Evolutionary conservation across 2,329 filamentous ascomycete genomes (phyloP), one percentile per base, ranked within the genome.

Genomic region (Tolypocladium ophioglossoides): DNA sequence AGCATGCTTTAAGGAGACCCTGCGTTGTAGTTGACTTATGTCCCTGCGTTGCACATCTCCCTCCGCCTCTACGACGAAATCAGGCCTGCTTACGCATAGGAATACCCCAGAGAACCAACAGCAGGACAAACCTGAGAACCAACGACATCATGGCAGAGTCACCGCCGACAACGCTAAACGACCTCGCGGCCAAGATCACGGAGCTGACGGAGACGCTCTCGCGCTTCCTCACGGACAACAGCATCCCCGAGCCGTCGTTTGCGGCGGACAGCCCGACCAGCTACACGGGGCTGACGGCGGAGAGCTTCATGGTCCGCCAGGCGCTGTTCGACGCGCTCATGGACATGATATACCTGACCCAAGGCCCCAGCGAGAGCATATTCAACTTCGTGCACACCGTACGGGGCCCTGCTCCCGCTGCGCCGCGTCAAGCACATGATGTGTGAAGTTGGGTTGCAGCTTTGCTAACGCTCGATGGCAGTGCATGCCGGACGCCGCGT

Each of bases 321-420:
- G 58, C 64, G 41, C 68, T 79, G 6, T 61, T 73, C 12, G 76
- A 79, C 60, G 64, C 70, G 3, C 59, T 78, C 46, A 73, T 67
- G 32, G 75, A 79, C 52, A 67, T 78, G 64, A 72, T 66, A 58
- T 74, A 74, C 51, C 60, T 79, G 4, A 68, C 70, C 8, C 72
- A 76, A 52, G 76, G 76, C 0, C 75, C 76, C 0, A 77, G 73
- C 56, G 76, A 78, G 61, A 77, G 74, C 53, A 69, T 77, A 27
- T 77, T 76, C 61, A 73, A 73, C 60, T 73, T 72, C 51, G 66
- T 65, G 14, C 71, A 73, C 56, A 70, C 65, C 41, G 71, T 72
- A 61, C 63, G 68, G 44, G 27, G 30, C 18, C 16, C 9, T 10
- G 14, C 30, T 16, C 12, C 34, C 6, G 34, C 34, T 35, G 34